Base-by-base conservation (phyloP, 257 asterid species). In the Solanum pinnatisectum region DNA sequence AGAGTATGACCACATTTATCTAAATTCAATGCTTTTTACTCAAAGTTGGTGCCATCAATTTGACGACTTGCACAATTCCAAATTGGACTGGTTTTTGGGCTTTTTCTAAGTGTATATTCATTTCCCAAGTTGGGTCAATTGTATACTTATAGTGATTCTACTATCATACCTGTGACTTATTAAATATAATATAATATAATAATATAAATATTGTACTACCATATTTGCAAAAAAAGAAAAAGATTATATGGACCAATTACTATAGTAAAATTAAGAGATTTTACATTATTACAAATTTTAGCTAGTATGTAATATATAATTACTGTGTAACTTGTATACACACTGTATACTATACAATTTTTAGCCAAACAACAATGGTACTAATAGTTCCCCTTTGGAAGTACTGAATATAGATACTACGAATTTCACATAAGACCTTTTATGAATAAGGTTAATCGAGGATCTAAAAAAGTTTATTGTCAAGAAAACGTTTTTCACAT, bases 401-500 rank as follows among this genome's bases (percentile, higher is more conserved):
- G 68, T 59, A 22, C 52, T 44, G 5, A 12, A 44, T 42, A 44
- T 44, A 12, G 56, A 44, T 30, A 30, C 30, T 44, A 44, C 56
- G 6, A 44, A 5, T 42, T 42, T 63, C 70, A 63, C 15, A 4
- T 65, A 65, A 65, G 3, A 10, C 18, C 1, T 3, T 65, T 65
- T 13, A 3, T n/a, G 8, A 65, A 6, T 65, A 65, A 65, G 18
- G 18, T n/a, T 65, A 65, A n/a, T n/a, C 0, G 0, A 25, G 1
- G 4, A 25, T 1, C 3, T 2, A 2, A 0, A 25, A 65, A n/a
- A 65, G 0, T 4, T n/a, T n/a, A 65, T n/a, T 25, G 9, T 5
- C 4, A 65, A 65, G 1, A n/a, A 12, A 5, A 0, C 8, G 0
- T 23, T 65, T n/a, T 6, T 11, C 16, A 11, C 18, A 33, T 6